Evolutionary conservation across 768 basidiomycete species (phyloP).

Genomic region (Pleurotus eryngii): DNA sequence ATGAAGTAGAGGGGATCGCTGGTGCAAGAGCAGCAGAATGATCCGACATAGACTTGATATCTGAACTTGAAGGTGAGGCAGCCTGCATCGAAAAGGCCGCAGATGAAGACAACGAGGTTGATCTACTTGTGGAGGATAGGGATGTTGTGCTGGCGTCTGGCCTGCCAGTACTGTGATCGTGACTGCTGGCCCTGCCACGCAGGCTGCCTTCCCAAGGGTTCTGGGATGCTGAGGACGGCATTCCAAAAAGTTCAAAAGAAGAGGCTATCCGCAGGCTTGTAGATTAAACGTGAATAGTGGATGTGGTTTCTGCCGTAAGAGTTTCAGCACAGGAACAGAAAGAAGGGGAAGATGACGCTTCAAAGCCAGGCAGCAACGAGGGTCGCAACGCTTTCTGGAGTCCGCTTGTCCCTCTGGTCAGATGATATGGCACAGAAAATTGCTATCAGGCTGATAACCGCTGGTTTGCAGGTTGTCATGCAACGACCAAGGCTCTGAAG

Average conservation of each 20-base stretch:
- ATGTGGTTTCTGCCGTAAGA: conserved; percentile 2
- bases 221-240: background rate
- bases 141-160: conserved; percentile 33
- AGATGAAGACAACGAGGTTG: conserved; percentile 44
- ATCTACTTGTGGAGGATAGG: conserved; percentile 36
- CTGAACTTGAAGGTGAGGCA: conserved; percentile 29
- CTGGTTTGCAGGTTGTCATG: background rate
- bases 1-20: conserved; percentile 10
- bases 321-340: conserved; percentile 2
- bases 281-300: conserved; percentile 3
- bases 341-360: background rate
- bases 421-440: conserved; percentile 4
- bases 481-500: background rate
- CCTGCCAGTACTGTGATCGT: conserved; percentile 23
- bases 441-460: background rate
- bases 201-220: background rate
- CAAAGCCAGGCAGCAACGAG: conserved; percentile 5
- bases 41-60: conserved; percentile 38
- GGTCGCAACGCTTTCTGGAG: conserved; percentile 1
- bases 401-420: background rate
- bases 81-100: conserved; percentile 34
- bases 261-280: background rate
- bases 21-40: conserved; percentile 29
- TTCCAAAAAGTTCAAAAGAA: conserved; percentile 2
- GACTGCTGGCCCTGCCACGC: conserved; percentile 4